These are phyloP conservation scores for Blastobotrys terrestris DNA, from an alignment of 805 yeast species.

Conservation along the genomic window DNA sequence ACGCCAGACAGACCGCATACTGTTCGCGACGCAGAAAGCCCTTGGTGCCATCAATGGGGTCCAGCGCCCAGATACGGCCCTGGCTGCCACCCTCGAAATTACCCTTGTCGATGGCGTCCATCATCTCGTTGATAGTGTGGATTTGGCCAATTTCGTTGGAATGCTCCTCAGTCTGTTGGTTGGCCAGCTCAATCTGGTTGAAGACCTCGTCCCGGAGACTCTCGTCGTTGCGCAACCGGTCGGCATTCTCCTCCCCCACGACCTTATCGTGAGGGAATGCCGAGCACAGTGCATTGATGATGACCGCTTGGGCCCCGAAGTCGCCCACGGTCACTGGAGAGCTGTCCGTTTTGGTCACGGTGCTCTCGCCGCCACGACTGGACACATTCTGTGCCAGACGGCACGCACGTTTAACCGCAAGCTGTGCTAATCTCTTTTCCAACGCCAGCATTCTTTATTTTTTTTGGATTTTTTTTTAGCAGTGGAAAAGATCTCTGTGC, in stretches of 20 bases:
- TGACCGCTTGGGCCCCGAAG: constrained; percentile 90
- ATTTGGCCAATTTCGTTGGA: constrained; percentile 24
- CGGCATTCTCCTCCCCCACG: constrained; percentile 93
- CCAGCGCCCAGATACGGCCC: constrained; percentile 94
- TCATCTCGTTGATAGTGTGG: constrained; percentile 42
- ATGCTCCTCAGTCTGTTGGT: constrained; percentile 31
- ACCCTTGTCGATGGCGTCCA: constrained; percentile 71
- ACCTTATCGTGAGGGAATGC: constrained; percentile 81
- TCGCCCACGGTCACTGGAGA: constrained; percentile 96
- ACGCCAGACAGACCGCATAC: constrained; percentile 90
- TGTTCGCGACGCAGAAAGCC: constrained; percentile 96
- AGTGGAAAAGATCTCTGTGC: too few relatives aligned
- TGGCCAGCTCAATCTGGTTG: constrained; percentile 52
- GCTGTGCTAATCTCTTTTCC: constrained; percentile 75
- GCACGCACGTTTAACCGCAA: constrained; percentile 88
- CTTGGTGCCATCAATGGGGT: constrained; percentile 97
- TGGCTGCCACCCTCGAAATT: constrained; percentile 66
- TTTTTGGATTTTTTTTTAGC: background rate
- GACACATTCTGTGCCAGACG: constrained; percentile 58
- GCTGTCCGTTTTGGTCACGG: constrained; percentile 74
- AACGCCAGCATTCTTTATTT: constrained; percentile 33
- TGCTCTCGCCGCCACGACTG: constrained; percentile 25
- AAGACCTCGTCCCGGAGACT: constrained; percentile 51
- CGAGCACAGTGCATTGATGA: constrained; percentile 71
- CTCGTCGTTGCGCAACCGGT: constrained; percentile 48